Conservation (phyloP, 805 yeast genomes). For the Sugiyamaella boreocaroliniensis region DNA sequence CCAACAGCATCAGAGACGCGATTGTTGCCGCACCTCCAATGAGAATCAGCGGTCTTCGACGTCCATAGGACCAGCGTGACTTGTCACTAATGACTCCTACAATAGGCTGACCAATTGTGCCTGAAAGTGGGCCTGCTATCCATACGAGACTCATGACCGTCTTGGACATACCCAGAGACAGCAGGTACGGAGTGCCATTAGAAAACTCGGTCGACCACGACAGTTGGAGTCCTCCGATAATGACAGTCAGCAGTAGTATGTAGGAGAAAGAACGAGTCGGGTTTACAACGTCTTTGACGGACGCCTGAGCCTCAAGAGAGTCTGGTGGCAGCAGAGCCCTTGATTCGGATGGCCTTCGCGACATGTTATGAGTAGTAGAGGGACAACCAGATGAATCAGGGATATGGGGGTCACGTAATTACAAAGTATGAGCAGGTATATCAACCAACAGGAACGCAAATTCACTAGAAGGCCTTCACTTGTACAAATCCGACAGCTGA, state of each 20-base stretch:
- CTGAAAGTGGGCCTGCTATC: conserved; percentile 63
- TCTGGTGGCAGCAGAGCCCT: neutral
- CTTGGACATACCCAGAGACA: conserved; percentile 58
- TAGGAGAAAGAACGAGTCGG: conserved; percentile 42
- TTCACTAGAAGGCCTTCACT: too few species aligned
- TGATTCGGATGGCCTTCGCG: neutral
- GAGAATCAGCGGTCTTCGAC: conserved; percentile 52
- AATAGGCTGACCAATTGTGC: conserved; percentile 57
- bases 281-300: conserved; percentile 26
- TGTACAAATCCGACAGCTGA: too few species aligned
- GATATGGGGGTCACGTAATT: neutral
- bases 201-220: conserved; percentile 64
- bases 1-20: conserved; percentile 38
- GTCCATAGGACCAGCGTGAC: conserved; percentile 40
- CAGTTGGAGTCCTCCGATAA: conserved; percentile 53
- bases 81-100: conserved; percentile 54
- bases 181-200: conserved; percentile 53
- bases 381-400: neutral
- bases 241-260: conserved; percentile 40
- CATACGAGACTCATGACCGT: conserved; percentile 50
- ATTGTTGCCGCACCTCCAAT: conserved; percentile 47
- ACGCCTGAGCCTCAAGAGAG: neutral
- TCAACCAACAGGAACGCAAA: too few species aligned
- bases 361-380: neutral
- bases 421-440: neutral